phyloP scores from a whole-genome alignment of 2,329 filamentous ascomycete species.

The Fusarium circinatum region DNA sequence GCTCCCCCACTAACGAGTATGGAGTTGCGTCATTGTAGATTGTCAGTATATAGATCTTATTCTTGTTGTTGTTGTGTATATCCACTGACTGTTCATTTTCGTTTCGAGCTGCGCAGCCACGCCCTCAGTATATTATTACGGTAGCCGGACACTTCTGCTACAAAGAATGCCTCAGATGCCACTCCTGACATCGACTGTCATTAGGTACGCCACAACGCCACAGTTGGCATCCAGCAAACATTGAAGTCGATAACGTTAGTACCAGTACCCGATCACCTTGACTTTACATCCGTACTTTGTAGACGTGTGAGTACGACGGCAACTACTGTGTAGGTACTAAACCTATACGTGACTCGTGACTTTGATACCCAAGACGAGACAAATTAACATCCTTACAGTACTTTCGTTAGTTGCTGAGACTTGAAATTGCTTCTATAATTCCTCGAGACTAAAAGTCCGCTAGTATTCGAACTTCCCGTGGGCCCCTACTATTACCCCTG shows the following conservation, averaged over 20 bases:
- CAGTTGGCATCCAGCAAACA: not conserved
- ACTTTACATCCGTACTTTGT: not conserved
- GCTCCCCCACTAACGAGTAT: not conserved
- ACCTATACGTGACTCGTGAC: not conserved
- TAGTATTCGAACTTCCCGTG: slow-evolving; percentile 13
- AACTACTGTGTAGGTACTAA: too few relatives aligned
- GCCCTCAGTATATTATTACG: not conserved
- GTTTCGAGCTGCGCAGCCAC: not conserved
- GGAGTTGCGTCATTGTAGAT: not conserved
- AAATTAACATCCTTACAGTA: not conserved
- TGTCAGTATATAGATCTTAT: not conserved
- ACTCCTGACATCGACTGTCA: not conserved
- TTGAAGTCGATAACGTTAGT: not conserved
- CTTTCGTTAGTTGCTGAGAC: not conserved
- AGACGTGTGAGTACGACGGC: not conserved
- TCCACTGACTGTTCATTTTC: not conserved
- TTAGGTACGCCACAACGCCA: slow-evolving; percentile 26
- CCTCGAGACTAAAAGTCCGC: not conserved
- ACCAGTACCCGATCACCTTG: not conserved
- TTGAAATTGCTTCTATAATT: slow-evolving; percentile 3
- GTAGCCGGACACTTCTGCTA: slow-evolving; percentile 1
- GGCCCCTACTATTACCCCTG: slow-evolving; percentile 23
- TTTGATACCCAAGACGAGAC: not conserved
- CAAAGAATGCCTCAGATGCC: slow-evolving; percentile 18
- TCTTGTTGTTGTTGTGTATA: not conserved